A percentile compares a stretch with the other conserved stretches of the same genome.
These are phyloP conservation scores for Cladophialophora immunda DNA, from an alignment of 2,329 filamentous ascomycete genomes.

Conservation along the genomic window DNA sequence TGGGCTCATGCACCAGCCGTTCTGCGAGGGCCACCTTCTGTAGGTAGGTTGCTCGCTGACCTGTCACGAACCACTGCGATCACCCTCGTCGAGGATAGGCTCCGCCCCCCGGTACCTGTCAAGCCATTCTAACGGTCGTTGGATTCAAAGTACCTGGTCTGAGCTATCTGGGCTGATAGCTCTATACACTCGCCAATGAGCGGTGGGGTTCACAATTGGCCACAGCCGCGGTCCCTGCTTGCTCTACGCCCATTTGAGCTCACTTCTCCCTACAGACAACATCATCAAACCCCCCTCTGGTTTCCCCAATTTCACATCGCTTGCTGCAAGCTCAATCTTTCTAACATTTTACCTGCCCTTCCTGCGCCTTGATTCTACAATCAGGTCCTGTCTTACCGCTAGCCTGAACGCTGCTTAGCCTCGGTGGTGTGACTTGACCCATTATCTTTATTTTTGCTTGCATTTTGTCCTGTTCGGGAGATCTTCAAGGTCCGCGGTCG, in stretches of 20 bases:
- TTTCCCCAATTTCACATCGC: slow-evolving; percentile 14
- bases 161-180: background rate
- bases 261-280: slow-evolving; percentile 28
- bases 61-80: slow-evolving; percentile 28
- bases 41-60: slow-evolving; percentile 12
- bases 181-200: slow-evolving; percentile 12
- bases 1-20: slow-evolving; percentile 1
- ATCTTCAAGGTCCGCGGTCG: slow-evolving; percentile 20
- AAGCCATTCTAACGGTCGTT: background rate
- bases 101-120: slow-evolving; percentile 6
- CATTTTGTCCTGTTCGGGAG: slow-evolving; percentile 27
- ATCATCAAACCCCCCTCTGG: slow-evolving; percentile 16
- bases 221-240: slow-evolving; percentile 9
- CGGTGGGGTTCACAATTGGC: slow-evolving; percentile 10
- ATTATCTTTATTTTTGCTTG: slow-evolving; percentile 25
- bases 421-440: slow-evolving; percentile 25
- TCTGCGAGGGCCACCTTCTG: too few relatives aligned
- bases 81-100: slow-evolving; percentile 12
- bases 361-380: slow-evolving; percentile 12
- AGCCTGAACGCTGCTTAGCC: slow-evolving; percentile 7
- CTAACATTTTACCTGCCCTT: background rate
- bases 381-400: slow-evolving; percentile 14
- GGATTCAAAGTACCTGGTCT: background rate
- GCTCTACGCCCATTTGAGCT: slow-evolving; percentile 32
- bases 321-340: slow-evolving; percentile 16